These are phyloP conservation scores for Backusella westeae DNA, from an alignment of 192 early-diverging fungal species.

Conservation along the genomic window DNA sequence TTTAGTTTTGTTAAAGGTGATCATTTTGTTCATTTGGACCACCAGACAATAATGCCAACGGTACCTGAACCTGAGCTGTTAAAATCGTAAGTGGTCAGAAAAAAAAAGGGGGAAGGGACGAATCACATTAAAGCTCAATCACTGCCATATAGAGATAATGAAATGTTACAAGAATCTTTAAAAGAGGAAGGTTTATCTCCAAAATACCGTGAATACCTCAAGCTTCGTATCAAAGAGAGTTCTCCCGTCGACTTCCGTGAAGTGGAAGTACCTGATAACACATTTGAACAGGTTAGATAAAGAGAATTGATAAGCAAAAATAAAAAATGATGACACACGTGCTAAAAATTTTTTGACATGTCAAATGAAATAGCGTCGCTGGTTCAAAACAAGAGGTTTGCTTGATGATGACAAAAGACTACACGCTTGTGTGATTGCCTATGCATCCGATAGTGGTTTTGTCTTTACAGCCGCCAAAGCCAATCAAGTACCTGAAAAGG, in stretches of 20 bases:
- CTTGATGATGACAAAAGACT: conserved; percentile 53
- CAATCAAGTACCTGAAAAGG: conserved; percentile 1
- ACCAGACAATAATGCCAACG: conserved; percentile 49
- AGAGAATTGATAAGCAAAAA: neutral
- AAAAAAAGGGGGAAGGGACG: too few species aligned
- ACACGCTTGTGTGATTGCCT: conserved; percentile 55
- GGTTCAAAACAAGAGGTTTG: conserved; percentile 64
- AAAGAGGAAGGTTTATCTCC: conserved; percentile 2
- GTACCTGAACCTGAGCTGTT: conserved; percentile 26
- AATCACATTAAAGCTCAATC: neutral
- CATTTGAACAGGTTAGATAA: conserved; percentile 4
- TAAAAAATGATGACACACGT: neutral
- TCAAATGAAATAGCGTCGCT: conserved; percentile 32
- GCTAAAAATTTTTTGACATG: neutral
- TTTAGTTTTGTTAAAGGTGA: conserved; percentile 70
- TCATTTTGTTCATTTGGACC: conserved; percentile 45
- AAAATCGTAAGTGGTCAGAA: conserved; percentile 3
- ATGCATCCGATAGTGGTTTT: conserved; percentile 53
- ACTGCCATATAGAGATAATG: conserved; percentile 1
- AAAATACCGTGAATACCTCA: neutral
- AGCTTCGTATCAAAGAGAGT: conserved; percentile 17
- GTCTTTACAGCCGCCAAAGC: conserved; percentile 39
- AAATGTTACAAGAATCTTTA: conserved; percentile 1
- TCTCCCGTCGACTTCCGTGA: conserved; percentile 17
- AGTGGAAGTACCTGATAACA: neutral